phyloP scores from a whole-genome alignment of 306 rosid species.

The Abrus precatorius region DNA sequence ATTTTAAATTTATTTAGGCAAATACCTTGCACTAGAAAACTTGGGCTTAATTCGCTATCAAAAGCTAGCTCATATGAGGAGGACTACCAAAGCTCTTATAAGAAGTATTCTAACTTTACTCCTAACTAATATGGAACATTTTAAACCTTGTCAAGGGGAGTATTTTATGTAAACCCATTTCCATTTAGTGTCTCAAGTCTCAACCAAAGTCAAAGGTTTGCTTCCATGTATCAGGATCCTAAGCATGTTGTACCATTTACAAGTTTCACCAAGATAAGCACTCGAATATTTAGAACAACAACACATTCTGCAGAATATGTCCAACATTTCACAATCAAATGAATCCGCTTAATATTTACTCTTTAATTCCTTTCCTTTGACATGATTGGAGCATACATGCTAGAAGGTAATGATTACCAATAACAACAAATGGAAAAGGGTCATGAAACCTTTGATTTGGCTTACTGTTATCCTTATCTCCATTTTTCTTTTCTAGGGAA shows the following conservation, averaged over 20 bases:
- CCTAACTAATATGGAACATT: too few species aligned
- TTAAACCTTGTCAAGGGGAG: too few species aligned
- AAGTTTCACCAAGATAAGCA: slow-evolving; percentile 9
- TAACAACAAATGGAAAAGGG: slow-evolving; percentile 36
- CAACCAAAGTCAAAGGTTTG: slow-evolving; percentile 24
- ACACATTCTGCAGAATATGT: not conserved
- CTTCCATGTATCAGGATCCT: not conserved
- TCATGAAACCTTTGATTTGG: slow-evolving; percentile 28
- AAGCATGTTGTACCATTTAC: not conserved
- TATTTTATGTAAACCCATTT: slow-evolving; percentile 9
- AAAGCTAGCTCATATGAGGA: too few species aligned
- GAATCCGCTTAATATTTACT: not conserved
- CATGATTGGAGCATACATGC: slow-evolving; percentile 5
- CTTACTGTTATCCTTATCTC: not conserved
- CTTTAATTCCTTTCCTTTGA: not conserved
- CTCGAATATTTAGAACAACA: not conserved
- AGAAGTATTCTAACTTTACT: too few species aligned
- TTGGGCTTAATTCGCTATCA: too few species aligned
- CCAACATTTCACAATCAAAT: slow-evolving; percentile 4
- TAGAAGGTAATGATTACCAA: slow-evolving; percentile 18
- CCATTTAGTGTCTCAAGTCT: slow-evolving; percentile 4
- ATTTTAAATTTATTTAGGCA: too few species aligned
- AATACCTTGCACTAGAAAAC: too few species aligned
- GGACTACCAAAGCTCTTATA: too few species aligned
- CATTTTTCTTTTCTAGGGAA: not conserved